phyloP scores from a whole-genome alignment of 352 stramenopile genomes.

The Saprolegnia diclina region DNA sequence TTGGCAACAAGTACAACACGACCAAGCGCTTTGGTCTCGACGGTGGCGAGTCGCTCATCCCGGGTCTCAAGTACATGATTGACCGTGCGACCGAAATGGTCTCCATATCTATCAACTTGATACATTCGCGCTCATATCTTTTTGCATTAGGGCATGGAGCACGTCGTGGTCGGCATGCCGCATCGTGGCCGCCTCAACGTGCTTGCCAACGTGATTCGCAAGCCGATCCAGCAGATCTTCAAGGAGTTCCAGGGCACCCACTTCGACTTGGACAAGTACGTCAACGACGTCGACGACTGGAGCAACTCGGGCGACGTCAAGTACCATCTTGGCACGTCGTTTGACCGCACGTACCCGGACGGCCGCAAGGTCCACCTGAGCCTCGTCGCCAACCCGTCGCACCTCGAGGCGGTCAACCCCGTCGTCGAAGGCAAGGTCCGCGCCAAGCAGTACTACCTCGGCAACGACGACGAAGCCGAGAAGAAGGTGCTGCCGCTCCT shows the following conservation, averaged over 20 bases:
- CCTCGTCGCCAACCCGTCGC: conserved; percentile 95
- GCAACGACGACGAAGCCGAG: conserved; percentile 81
- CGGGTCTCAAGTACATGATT: conserved; percentile 94
- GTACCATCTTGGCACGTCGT: conserved; percentile 97
- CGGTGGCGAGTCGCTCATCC: conserved; percentile 93
- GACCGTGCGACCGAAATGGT: conserved; percentile 88
- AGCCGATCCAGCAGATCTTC: conserved; percentile 97
- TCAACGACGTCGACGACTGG: conserved; percentile 79
- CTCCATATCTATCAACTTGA: neutral
- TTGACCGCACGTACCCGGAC: conserved; percentile 94
- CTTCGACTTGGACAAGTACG: conserved; percentile 89
- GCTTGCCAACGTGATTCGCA: conserved; percentile 97
- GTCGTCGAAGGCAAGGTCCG: conserved; percentile 93
- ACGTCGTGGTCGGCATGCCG: conserved; percentile 97
- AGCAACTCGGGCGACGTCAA: conserved; percentile 95
- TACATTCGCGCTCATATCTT: neutral
- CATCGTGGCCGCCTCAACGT: conserved; percentile 96
- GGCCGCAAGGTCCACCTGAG: conserved; percentile 92
- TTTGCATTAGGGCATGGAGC: conserved; percentile 77
- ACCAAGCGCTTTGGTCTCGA: conserved; percentile 98
- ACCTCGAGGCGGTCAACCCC: conserved; percentile 96
- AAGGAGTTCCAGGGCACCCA: conserved; percentile 95
- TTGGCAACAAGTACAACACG: conserved; percentile 98
- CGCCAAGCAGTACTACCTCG: conserved; percentile 96
- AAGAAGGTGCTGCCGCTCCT: conserved; percentile 92